Percentiles rank a stretch among this genome's conserved stretches.
Conservation (phyloP, 192 early-diverging fungal genomes). For the Coemansia sp. region DNA sequence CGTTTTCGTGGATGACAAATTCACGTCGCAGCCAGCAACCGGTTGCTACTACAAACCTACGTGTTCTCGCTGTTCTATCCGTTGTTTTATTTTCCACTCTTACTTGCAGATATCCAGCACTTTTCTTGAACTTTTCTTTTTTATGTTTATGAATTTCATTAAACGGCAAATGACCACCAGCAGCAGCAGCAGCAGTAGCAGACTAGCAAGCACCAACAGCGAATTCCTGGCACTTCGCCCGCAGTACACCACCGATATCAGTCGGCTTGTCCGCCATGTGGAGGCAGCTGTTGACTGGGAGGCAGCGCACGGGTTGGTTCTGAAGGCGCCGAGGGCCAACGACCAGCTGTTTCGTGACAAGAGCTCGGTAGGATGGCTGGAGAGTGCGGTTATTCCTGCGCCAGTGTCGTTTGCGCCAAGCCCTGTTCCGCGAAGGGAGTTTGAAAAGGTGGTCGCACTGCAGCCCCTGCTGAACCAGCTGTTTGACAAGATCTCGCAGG, state of each 20-base stretch:
- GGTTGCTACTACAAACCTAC: too few species aligned
- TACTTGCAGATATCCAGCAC: neutral
- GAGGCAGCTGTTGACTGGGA: slow-evolving; percentile 80
- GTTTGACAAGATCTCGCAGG: slow-evolving; percentile 74
- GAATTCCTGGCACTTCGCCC: slow-evolving; percentile 34
- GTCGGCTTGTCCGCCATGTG: slow-evolving; percentile 46
- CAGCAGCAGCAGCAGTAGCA: neutral
- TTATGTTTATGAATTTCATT: slow-evolving; percentile 6
- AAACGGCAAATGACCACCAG: slow-evolving; percentile 7
- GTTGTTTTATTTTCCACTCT: slow-evolving; percentile 1
- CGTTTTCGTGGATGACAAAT: too few species aligned
- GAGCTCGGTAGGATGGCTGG: slow-evolving; percentile 24
- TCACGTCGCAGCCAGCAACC: too few species aligned
- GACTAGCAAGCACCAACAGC: slow-evolving; percentile 16
- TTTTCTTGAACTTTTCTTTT: slow-evolving; percentile 1
- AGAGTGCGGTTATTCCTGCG: slow-evolving; percentile 68
- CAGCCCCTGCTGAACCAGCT: slow-evolving; percentile 81
- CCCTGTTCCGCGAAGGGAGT: slow-evolving; percentile 73
- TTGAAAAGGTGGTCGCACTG: slow-evolving; percentile 68
- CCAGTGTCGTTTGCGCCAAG: slow-evolving; percentile 86
- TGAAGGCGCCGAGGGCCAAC: slow-evolving; percentile 60
- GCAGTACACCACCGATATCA: slow-evolving; percentile 22
- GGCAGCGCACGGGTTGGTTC: slow-evolving; percentile 76
- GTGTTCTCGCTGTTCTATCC: neutral
- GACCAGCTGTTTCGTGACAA: slow-evolving; percentile 4